These are phyloP conservation scores for Cetradonia linearis DNA, from an alignment of 495 filamentous ascomycete species.

Conservation along the genomic window DNA sequence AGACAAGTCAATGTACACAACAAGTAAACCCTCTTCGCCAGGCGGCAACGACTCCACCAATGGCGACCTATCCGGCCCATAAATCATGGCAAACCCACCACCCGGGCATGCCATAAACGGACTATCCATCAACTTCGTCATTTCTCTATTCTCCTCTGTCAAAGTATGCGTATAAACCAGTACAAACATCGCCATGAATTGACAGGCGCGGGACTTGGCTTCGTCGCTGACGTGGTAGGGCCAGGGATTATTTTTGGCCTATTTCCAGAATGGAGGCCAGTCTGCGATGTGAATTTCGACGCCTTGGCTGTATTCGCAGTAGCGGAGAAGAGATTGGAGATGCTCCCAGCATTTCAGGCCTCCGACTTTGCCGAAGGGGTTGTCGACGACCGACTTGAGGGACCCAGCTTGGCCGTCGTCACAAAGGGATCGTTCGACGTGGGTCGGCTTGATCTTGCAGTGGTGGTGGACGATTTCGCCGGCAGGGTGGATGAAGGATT, in stretches of 20 bases:
- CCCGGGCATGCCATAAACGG: slow-evolving; percentile 26
- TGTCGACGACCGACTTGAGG: neutral
- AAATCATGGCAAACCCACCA: slow-evolving; percentile 29
- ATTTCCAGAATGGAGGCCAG: neutral
- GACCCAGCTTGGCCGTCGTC: slow-evolving; percentile 24
- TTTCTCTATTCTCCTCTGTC: slow-evolving; percentile 4
- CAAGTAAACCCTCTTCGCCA: slow-evolving; percentile 28
- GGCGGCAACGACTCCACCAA: slow-evolving; percentile 22
- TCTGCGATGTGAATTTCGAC: neutral
- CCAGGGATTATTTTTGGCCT: slow-evolving; percentile 13
- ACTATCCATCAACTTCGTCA: slow-evolving; percentile 22
- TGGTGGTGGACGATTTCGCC: slow-evolving; percentile 38
- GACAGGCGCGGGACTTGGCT: neutral
- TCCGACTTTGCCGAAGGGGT: neutral
- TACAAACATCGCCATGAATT: slow-evolving; percentile 28
- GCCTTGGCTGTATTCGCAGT: neutral
- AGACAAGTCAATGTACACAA: slow-evolving; percentile 29
- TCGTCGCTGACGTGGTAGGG: slow-evolving; percentile 27
- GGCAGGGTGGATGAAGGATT: slow-evolving; percentile 35
- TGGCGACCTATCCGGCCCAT: slow-evolving; percentile 29
- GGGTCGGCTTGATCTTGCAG: slow-evolving; percentile 51
- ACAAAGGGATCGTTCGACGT: slow-evolving; percentile 47
- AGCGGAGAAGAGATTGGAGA: neutral
- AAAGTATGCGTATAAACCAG: slow-evolving; percentile 26
- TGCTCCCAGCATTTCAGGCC: neutral